Base-by-base conservation (phyloP, 208 protist species). In the Trypanosoma scelopori region DNA sequence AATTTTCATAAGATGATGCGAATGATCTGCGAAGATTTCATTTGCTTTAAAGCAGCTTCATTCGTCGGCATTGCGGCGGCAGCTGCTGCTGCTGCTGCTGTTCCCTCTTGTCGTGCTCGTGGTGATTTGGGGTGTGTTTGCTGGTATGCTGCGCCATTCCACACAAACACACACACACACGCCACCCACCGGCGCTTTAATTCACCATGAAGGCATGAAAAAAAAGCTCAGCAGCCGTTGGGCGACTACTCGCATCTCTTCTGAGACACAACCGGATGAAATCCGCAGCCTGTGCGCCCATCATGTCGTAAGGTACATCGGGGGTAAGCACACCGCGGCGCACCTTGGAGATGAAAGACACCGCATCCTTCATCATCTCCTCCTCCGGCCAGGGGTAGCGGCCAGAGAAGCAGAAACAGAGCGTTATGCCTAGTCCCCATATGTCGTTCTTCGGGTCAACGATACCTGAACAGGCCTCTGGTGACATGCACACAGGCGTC, bases 401-500 rank as follows among this genome's bases (percentile, higher is more conserved):
- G 3, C 89, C 85, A 9, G 80, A 85, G 50, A 88, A 64, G 66
- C 84, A 91, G 28, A 85, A 70, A 58, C 78, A 89, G 45, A 91
- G 60, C 22, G 82, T 78, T 18, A 95, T 81, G 6, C 89, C 85
- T 12, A 95, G 67, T 52, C 68, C 74, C 89, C 89, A 95, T n/a
- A 95, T 75, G 62, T 95, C 89, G 55, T 82, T 90, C 23, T 77
- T 74, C 3, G 66, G 69, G 55, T 88, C 66, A 48, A 84, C 76
- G 20, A 82, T 43, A 22, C 86, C 89, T 16, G 57, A 46, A 47
- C 84, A 90, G 3, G 86, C 85, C 67, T 95, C 74, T 22, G 89
- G 89, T 0, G 89, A 89, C 84, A 95, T 91, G 62, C 84, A 95
- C 20, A 85, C 37, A 3, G 89, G 85, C 0, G 85, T 92, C 28